Conservation (phyloP, 148 eudicot species). For the Diospyros lotus region DNA sequence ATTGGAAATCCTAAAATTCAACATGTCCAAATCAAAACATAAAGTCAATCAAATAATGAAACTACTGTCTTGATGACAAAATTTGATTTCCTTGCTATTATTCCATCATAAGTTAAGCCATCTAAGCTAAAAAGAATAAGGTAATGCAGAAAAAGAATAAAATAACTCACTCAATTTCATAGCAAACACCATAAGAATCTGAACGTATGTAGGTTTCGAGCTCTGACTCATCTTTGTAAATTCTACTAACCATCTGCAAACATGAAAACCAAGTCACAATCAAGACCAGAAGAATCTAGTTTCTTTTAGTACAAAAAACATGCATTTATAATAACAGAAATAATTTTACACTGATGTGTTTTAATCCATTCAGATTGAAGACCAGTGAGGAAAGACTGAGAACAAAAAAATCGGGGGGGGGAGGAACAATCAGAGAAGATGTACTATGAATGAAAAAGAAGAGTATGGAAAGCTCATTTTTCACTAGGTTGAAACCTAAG, state of each 20-base stretch:
- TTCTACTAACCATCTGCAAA: slow-evolving; percentile 55
- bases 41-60: not conserved
- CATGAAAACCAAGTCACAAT: slow-evolving; percentile 11
- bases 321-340: not conserved
- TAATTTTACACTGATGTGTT: not conserved
- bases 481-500: no score
- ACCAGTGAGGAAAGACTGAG: not conserved
- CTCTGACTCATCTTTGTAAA: slow-evolving; percentile 79
- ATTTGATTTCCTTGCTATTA: not conserved
- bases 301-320: not conserved
- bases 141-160: not conserved
- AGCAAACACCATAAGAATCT: slow-evolving; percentile 64
- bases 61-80: not conserved
- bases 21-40: not conserved
- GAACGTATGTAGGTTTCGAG: slow-evolving; percentile 85
- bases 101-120: not conserved
- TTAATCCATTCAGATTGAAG: not conserved
- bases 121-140: no score
- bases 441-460: no score
- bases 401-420: no score
- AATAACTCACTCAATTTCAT: slow-evolving; percentile 53
- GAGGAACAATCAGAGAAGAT: no score
- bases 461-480: no score
- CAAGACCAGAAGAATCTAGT: not conserved
- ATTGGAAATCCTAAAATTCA: not conserved